Conservation (phyloP, 352 stramenopile species). For the Plasmopara viticola region DNA sequence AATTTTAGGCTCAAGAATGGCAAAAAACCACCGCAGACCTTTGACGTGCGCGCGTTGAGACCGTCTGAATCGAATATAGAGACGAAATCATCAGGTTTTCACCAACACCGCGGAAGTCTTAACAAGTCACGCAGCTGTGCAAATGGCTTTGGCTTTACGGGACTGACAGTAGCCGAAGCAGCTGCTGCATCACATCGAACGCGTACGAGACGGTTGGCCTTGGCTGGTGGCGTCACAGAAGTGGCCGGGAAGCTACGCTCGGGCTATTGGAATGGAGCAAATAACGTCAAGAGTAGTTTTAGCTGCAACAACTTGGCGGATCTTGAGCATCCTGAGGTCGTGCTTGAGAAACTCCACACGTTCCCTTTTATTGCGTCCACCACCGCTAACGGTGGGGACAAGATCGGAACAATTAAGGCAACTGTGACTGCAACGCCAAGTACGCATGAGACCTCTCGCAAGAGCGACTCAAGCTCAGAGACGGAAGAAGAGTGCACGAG, state of each 20-base stretch:
- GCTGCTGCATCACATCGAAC: slow-evolving; percentile 57
- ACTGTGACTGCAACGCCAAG: slow-evolving; percentile 22
- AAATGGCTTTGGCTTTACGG: slow-evolving; percentile 43
- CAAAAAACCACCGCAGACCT: slow-evolving; percentile 25
- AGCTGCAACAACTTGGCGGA: slow-evolving; percentile 77
- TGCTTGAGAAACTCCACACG: slow-evolving; percentile 32
- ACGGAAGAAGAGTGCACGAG: slow-evolving; percentile 28
- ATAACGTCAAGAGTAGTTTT: slow-evolving; percentile 75
- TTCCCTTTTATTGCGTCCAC: slow-evolving; percentile 12
- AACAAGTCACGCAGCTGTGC: slow-evolving; percentile 59
- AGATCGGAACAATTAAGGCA: slow-evolving; percentile 22
- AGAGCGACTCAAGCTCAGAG: slow-evolving; percentile 44
- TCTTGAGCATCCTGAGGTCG: slow-evolving; percentile 43
- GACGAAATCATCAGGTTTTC: neutral
- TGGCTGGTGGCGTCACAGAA: slow-evolving; percentile 14
- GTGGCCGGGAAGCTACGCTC: slow-evolving; percentile 35
- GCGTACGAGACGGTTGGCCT: slow-evolving; percentile 36
- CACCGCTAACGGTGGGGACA: slow-evolving; percentile 36
- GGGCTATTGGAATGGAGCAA: slow-evolving; percentile 64
- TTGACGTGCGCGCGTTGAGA: slow-evolving; percentile 26
- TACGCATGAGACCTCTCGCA: slow-evolving; percentile 27
- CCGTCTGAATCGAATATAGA: slow-evolving; percentile 8
- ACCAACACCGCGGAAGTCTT: slow-evolving; percentile 16
- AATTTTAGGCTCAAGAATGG: slow-evolving; percentile 49
- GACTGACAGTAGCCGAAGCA: slow-evolving; percentile 57